Percentiles rank a stretch among this genome's conserved stretches.
Conservation (phyloP, 164 flowering plant species). For the Echeveria elegans region DNA sequence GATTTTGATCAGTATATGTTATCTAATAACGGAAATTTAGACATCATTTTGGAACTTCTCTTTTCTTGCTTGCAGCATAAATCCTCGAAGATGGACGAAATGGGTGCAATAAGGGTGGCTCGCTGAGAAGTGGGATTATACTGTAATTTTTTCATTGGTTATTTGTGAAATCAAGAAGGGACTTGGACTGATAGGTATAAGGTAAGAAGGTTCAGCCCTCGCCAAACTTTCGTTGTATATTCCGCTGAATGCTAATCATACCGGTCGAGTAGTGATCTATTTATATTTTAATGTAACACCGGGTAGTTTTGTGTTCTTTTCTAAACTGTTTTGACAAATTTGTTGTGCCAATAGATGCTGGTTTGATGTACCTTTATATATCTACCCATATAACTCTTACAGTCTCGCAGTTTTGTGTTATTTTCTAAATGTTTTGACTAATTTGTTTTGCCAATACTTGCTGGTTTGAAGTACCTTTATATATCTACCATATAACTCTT, state of each 20-base stretch:
- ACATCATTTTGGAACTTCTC: neutral
- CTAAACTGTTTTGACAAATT: neutral
- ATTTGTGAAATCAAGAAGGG: conserved; percentile 19
- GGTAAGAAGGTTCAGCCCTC: conserved; percentile 18
- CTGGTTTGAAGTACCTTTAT: too few species aligned
- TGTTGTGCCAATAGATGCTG: too few species aligned
- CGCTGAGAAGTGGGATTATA: conserved; percentile 38
- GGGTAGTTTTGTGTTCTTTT: neutral
- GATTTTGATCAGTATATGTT: neutral
- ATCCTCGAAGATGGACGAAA: conserved; percentile 72
- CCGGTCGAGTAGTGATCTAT: neutral
- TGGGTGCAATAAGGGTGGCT: conserved; percentile 74
- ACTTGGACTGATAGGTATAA: conserved; percentile 18
- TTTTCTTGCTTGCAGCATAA: conserved; percentile 55
- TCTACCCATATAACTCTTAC: too few species aligned
- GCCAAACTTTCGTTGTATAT: neutral
- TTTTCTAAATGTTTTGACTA: too few species aligned
- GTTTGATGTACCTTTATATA: too few species aligned
- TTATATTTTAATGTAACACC: neutral
- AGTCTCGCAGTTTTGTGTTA: too few species aligned
- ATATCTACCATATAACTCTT: too few species aligned
- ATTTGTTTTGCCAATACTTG: too few species aligned
- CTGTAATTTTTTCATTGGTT: conserved; percentile 12
- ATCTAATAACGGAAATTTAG: neutral
- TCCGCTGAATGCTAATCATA: neutral